Percentiles rank a stretch among this genome's conserved stretches.
phyloP scores from a whole-genome alignment of 768 basidiomycete genomes.

The Suillus placidus region DNA sequence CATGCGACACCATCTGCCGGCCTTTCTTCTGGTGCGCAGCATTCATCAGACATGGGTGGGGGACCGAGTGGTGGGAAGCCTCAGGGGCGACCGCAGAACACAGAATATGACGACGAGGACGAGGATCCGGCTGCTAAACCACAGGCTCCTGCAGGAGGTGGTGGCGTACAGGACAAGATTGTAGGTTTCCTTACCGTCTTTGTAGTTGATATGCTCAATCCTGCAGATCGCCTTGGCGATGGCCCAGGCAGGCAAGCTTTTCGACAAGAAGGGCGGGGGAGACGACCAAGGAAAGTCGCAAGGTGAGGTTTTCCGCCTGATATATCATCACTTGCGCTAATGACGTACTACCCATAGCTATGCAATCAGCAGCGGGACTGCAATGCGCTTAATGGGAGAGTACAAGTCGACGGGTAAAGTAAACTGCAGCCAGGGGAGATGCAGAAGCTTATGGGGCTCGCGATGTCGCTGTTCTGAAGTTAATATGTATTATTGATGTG shows the following conservation, averaged over 20 bases:
- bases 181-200: constrained; percentile 18
- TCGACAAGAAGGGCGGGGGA: constrained; percentile 33
- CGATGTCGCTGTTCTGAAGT: constrained; percentile 28
- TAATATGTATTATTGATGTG: no score
- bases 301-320: constrained; percentile 17
- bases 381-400: constrained; percentile 30
- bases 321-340: neutral
- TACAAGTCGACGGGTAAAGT: constrained; percentile 28
- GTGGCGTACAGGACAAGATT: constrained; percentile 32
- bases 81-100: neutral
- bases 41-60: neutral
- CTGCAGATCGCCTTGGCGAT: constrained; percentile 32
- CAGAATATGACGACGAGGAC: constrained; percentile 14
- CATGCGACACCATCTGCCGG: constrained; percentile 9
- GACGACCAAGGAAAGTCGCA: constrained; percentile 28
- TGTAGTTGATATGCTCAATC: neutral
- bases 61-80: constrained; percentile 10
- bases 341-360: constrained; percentile 19
- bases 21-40: constrained; percentile 21
- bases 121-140: constrained; percentile 14
- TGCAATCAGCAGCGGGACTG: constrained; percentile 36
- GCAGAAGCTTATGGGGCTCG: constrained; percentile 28
- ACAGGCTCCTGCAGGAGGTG: constrained; percentile 18
- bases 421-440: constrained; percentile 34
- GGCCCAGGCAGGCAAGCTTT: constrained; percentile 35